These are phyloP conservation scores for Vitrella brassicaformis DNA, from an alignment of 73 alveolate species.

Conservation along the genomic window DNA sequence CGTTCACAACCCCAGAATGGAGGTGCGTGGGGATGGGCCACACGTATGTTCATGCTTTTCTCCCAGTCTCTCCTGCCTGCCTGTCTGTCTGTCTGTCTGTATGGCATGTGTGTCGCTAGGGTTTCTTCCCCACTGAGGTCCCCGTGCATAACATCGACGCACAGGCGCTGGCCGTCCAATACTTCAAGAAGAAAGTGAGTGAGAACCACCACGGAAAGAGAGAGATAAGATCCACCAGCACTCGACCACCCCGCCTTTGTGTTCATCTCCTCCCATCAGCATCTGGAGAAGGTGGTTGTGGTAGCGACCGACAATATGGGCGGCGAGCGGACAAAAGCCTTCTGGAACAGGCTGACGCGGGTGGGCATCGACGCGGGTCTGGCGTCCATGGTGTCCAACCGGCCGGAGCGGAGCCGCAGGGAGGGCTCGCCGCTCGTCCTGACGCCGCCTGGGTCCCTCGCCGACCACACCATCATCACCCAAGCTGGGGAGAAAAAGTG, in stretches of 20 bases:
- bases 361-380: background rate
- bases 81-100: slow-evolving; percentile 1
- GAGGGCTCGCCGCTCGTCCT: background rate
- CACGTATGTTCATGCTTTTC: background rate
- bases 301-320: background rate
- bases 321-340: background rate
- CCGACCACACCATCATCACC: background rate
- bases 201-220: background rate
- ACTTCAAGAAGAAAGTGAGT: slow-evolving; percentile 16
- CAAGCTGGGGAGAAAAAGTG: background rate
- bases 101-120: no score
- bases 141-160: slow-evolving; percentile 74
- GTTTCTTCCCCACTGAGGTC: slow-evolving; percentile 72
- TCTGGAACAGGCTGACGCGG: background rate
- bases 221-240: background rate
- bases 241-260: background rate
- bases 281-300: background rate
- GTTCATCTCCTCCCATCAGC: background rate
- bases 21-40: background rate
- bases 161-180: slow-evolving; percentile 59
- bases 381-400: background rate
- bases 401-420: background rate
- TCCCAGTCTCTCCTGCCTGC: no score
- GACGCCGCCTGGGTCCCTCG: background rate
- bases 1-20: slow-evolving; percentile 70